Conservation (phyloP, 768 basidiomycete species). For the Hygrophorus pudorinus region DNA sequence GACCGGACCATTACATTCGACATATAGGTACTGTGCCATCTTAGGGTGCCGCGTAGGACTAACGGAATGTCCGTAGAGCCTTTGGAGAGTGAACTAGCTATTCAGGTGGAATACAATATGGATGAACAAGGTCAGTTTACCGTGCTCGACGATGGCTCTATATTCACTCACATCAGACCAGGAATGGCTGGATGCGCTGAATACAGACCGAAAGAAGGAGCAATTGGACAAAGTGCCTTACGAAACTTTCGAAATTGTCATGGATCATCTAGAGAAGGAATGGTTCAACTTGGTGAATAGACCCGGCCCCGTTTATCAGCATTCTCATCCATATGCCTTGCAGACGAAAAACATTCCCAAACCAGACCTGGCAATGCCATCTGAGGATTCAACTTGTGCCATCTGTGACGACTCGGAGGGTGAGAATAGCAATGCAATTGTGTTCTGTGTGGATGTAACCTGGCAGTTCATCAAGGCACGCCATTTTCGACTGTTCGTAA, state of each 20-base stretch:
- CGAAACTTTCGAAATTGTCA: slow-evolving; percentile 90
- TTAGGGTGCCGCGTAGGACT: slow-evolving; percentile 5
- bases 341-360: slow-evolving; percentile 94
- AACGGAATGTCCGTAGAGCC: slow-evolving; percentile 49
- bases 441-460: slow-evolving; percentile 97
- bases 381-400: slow-evolving; percentile 93
- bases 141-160: background rate
- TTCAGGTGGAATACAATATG: slow-evolving; percentile 99
- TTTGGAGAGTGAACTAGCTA: slow-evolving; percentile 81
- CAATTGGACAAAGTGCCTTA: slow-evolving; percentile 61
- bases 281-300: slow-evolving; percentile 86
- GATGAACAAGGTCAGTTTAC: slow-evolving; percentile 79
- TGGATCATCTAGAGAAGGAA: slow-evolving; percentile 98
- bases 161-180: slow-evolving; percentile 46
- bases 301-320: background rate
- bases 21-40: slow-evolving; percentile 55
- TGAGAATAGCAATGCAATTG: slow-evolving; percentile 97
- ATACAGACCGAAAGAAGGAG: slow-evolving; percentile 71
- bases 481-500: background rate
- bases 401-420: slow-evolving; percentile 98
- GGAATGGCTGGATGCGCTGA: slow-evolving; percentile 87
- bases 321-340: background rate
- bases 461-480: slow-evolving; percentile 98
- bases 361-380: slow-evolving; percentile 75
- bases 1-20: slow-evolving; percentile 83